Evolutionary conservation across 495 filamentous ascomycete species (phyloP).

Genomic region (Aspergillus olivimuriae): DNA sequence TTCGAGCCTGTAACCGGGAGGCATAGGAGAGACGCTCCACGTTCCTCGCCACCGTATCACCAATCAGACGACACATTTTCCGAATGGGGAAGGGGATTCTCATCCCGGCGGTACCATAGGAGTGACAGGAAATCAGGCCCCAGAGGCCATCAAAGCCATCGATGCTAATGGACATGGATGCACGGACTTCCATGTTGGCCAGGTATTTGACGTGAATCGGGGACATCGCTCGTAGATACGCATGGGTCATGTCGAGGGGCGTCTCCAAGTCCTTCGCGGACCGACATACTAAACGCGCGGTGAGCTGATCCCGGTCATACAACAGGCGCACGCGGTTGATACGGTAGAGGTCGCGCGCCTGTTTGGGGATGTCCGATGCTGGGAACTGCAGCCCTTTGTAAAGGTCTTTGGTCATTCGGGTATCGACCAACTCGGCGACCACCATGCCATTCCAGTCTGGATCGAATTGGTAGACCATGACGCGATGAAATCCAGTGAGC

Average conservation of each 20-base stretch:
- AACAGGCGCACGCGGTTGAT: constrained; percentile 43
- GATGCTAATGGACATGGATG: constrained; percentile 93
- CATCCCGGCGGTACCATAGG: constrained; percentile 78
- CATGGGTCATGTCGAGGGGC: constrained; percentile 79
- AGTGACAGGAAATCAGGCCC: constrained; percentile 86
- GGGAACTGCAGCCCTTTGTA: constrained; percentile 91
- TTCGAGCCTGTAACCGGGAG: constrained; percentile 60
- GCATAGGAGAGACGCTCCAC: constrained; percentile 87
- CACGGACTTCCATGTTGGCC: constrained; percentile 81
- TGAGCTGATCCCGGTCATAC: constrained; percentile 38
- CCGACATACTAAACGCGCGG: constrained; percentile 74
- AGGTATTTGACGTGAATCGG: constrained; percentile 88
- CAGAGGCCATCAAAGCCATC: constrained; percentile 80
- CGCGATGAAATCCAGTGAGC: constrained; percentile 85
- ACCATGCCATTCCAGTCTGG: constrained; percentile 74
- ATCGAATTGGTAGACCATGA: constrained; percentile 95
- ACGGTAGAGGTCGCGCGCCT: constrained; percentile 72
- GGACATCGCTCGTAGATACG: constrained; percentile 79
- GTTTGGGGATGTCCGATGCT: constrained; percentile 83
- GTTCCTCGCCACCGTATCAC: constrained; percentile 80
- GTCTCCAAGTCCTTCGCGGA: constrained; percentile 65
- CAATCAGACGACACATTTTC: constrained; percentile 90
- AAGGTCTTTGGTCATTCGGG: constrained; percentile 70
- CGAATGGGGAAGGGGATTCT: constrained; percentile 85
- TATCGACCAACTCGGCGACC: constrained; percentile 82